phyloP scores from a whole-genome alignment of 305 asterid genomes.

The Fraxinus greggii region DNA sequence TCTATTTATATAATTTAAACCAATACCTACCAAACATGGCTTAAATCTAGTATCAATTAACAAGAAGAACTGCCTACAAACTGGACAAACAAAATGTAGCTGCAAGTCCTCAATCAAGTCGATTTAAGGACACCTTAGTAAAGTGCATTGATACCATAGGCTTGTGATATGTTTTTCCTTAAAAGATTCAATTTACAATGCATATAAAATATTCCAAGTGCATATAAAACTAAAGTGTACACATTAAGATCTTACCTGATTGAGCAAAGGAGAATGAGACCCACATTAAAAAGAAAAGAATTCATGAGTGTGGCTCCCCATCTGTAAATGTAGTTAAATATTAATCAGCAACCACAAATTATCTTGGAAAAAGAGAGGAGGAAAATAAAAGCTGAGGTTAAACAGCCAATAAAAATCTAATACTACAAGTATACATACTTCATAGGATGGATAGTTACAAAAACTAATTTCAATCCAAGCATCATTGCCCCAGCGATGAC shows the following conservation, averaged over 20 bases:
- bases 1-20: too few species aligned
- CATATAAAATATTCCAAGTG: constrained; percentile 2
- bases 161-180: neutral
- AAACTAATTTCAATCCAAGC: constrained; percentile 90
- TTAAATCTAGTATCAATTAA: neutral
- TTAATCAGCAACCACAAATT: constrained; percentile 30
- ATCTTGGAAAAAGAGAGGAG: neutral
- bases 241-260: constrained; percentile 59
- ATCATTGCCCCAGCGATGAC: constrained; percentile 97
- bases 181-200: neutral
- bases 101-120: neutral
- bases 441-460: constrained; percentile 90
- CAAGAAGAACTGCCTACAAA: neutral
- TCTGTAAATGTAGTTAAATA: constrained; percentile 41
- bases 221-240: constrained; percentile 9
- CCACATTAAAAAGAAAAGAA: constrained; percentile 96
- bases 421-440: constrained; percentile 44
- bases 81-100: neutral
- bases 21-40: neutral
- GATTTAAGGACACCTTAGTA: neutral
- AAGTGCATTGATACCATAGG: neutral
- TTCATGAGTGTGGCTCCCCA: constrained; percentile 99
- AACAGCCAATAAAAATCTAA: neutral
- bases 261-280: constrained; percentile 95
- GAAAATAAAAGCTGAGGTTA: constrained; percentile 7